Evolutionary conservation across 2,329 filamentous ascomycete species (phyloP).

Genomic region (Allantophomopsis lycopodina): DNA sequence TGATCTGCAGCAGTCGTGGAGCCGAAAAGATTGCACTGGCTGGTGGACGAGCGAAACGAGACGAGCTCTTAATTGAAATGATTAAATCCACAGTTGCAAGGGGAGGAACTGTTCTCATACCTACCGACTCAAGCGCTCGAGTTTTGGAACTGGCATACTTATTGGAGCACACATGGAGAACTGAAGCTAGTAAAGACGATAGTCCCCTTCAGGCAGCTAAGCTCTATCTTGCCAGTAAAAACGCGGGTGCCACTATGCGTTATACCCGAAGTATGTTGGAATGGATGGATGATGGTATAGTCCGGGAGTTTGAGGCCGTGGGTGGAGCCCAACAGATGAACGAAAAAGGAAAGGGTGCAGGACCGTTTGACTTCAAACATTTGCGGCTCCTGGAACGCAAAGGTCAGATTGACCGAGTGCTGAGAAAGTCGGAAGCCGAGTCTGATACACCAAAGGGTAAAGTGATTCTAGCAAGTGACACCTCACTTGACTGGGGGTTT

Average conservation of each 20-base stretch:
- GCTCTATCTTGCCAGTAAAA: slow-evolving; percentile 76
- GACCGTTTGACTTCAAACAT: slow-evolving; percentile 84
- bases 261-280: slow-evolving; percentile 93
- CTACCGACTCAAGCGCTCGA: slow-evolving; percentile 88
- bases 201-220: slow-evolving; percentile 37
- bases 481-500: slow-evolving; percentile 88
- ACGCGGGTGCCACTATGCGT: slow-evolving; percentile 76
- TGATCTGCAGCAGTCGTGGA: slow-evolving; percentile 83
- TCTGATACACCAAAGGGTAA: slow-evolving; percentile 34
- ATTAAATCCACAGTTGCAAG: slow-evolving; percentile 66
- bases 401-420: slow-evolving; percentile 62
- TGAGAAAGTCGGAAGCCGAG: slow-evolving; percentile 28
- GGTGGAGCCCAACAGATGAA: slow-evolving; percentile 31
- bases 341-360: slow-evolving; percentile 33
- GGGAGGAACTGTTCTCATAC: slow-evolving; percentile 84
- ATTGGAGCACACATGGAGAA: slow-evolving; percentile 82
- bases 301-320: slow-evolving; percentile 76
- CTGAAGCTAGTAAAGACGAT: slow-evolving; percentile 38
- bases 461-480: slow-evolving; percentile 85
- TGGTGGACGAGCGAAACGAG: slow-evolving; percentile 65
- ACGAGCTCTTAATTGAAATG: slow-evolving; percentile 73
- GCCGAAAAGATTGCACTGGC: slow-evolving; percentile 56
- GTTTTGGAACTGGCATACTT: slow-evolving; percentile 86
- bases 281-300: slow-evolving; percentile 97
- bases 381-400: slow-evolving; percentile 72